Base-by-base conservation (phyloP, 2,329 filamentous ascomycete genomes). In the Aspergillus sclerotialis region DNA sequence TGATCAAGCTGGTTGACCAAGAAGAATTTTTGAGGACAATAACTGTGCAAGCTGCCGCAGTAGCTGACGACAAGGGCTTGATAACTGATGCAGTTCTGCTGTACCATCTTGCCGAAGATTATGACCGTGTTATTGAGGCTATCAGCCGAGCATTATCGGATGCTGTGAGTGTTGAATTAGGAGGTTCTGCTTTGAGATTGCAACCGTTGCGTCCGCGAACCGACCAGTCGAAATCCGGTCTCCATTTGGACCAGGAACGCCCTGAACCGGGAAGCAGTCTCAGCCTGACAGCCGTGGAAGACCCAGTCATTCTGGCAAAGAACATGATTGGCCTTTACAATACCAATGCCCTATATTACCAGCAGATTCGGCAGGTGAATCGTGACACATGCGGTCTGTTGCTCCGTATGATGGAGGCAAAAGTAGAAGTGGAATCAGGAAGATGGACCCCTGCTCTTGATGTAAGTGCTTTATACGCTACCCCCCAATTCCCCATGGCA, bases 21-120 rank as follows among this genome's bases (percentile, higher is more conserved):
- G 78, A 82, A 35, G 84, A 94, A 46, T 92, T 95, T 58, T 76
- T 98, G 60, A 82, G 81, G 52, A 83, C 82, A n/a, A 90, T 98
- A 50, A 96, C 90, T 2, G 72, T 92, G 28, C 87, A 94, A 60
- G 92, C 92, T 7, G 92, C 92, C 26, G 82, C 83, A 44, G 86
- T 89, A 52, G 92, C 92, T 4, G 90, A 98, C 49, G 90, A 96
- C 59, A 93, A 90, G 50, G 90, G 92, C 25, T 78, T 93, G 32
- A 88, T 83, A 2, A 93, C 90, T 1, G 92, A 98, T 61, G 89
- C 93, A 2, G 90, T 96, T 10, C 73, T 98, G 32, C 72, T 98
- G 33, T 96, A 94, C 60, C 90, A 98, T 60, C 72, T 98, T 28
- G 90, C 92, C 0, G 86, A 87, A 52, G 89, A 98, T 59, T 96